Evolutionary conservation across 768 basidiomycete genomes (phyloP).

Genomic region (Kwoniella bestiolae): DNA sequence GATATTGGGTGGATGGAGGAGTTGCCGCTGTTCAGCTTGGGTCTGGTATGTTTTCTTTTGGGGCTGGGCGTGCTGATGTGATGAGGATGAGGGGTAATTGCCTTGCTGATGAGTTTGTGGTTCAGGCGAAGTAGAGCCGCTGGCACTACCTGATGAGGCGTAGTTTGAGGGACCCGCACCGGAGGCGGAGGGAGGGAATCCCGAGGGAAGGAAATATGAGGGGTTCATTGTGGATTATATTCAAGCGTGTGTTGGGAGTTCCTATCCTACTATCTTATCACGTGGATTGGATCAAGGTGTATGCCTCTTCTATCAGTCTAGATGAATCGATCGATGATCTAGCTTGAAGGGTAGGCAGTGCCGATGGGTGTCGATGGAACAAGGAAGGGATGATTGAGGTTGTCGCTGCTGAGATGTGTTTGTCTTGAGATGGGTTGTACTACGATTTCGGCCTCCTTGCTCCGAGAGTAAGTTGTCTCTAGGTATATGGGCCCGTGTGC

Average conservation of each 20-base stretch:
- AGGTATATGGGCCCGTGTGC: too few species aligned
- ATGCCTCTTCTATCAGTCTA: too few species aligned
- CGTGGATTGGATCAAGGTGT: not conserved
- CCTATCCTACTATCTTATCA: not conserved
- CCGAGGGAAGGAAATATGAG: conserved; percentile 19
- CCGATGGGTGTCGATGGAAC: too few species aligned
- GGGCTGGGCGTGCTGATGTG: not conserved
- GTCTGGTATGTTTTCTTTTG: not conserved
- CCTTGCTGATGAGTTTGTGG: not conserved
- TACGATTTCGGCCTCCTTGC: too few species aligned
- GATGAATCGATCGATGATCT: not conserved
- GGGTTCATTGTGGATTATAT: conserved; percentile 17
- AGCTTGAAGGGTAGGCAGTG: too few species aligned
- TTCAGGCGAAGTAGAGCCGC: not conserved
- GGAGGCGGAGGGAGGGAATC: not conserved
- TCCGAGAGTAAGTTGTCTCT: too few species aligned
- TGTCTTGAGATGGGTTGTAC: too few species aligned
- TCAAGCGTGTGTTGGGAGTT: too few species aligned
- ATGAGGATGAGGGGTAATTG: not conserved
- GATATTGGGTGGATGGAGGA: conserved; percentile 1
- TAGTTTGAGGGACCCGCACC: conserved; percentile 8
- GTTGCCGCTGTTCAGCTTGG: conserved; percentile 7
- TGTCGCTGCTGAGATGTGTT: too few species aligned
- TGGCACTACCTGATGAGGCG: conserved; percentile 1
- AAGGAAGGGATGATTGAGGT: too few species aligned